Evolutionary conservation across 768 basidiomycete species (phyloP).

Genomic region (Russula dissimulans): DNA sequence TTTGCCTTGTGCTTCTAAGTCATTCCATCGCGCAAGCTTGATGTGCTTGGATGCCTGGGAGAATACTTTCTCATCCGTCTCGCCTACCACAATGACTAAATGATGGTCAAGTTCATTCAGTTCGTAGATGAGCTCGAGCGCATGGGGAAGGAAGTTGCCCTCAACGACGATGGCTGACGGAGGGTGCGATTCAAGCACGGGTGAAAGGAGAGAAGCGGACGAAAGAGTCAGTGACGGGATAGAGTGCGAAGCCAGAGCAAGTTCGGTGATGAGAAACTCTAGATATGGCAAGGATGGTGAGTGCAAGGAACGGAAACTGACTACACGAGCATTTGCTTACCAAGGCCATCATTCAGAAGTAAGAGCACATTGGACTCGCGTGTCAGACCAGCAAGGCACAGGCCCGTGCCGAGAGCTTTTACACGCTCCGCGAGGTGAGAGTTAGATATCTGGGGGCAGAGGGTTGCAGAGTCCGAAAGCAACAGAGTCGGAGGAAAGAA

Average conservation of each 20-base stretch:
- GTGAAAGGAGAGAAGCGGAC: conserved; percentile 50
- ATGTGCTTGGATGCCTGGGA: conserved; percentile 43
- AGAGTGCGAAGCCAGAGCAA: conserved; percentile 65
- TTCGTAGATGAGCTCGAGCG: conserved; percentile 68
- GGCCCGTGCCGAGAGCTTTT: conserved; percentile 65
- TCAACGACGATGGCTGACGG: conserved; percentile 70
- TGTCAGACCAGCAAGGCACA: conserved; percentile 47
- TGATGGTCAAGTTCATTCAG: conserved; percentile 37
- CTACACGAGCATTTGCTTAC: conserved; percentile 27
- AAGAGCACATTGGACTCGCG: conserved; percentile 62
- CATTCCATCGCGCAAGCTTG: conserved; percentile 55
- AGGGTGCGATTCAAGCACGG: conserved; percentile 53
- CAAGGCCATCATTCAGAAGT: conserved; percentile 69
- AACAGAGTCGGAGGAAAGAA: background rate
- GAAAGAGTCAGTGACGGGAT: conserved; percentile 59
- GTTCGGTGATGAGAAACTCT: conserved; percentile 76
- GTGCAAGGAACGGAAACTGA: background rate
- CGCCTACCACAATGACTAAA: conserved; percentile 66
- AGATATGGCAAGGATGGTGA: background rate
- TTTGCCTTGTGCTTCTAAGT: conserved; percentile 60
- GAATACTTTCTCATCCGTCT: conserved; percentile 37
- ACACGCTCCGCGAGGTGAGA: conserved; percentile 57
- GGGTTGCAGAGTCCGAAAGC: background rate
- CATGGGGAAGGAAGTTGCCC: conserved; percentile 51
- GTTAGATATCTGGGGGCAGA: conserved; percentile 58